These are phyloP conservation scores for Barnettozyma wickerhamii DNA, from an alignment of 805 yeast species.

Conservation along the genomic window DNA sequence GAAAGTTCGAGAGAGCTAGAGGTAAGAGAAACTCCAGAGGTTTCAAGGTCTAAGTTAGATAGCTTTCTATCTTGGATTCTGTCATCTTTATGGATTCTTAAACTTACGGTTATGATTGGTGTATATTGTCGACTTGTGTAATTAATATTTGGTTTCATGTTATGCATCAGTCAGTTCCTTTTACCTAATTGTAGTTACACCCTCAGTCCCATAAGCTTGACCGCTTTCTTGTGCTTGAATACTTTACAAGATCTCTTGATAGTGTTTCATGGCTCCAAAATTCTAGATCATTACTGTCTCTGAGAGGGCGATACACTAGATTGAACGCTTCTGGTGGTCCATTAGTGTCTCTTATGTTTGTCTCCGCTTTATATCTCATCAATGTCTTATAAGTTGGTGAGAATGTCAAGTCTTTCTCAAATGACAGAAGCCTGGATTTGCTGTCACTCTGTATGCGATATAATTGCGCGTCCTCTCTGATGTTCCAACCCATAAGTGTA, in stretches of 20 bases:
- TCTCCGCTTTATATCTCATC: constrained; percentile 3
- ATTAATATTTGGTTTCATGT: constrained; percentile 13
- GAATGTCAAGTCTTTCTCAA: constrained; percentile 11
- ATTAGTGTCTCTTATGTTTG: background rate
- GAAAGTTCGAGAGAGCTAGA: constrained; percentile 99
- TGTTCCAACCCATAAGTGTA: constrained; percentile 20
- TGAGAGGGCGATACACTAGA: background rate
- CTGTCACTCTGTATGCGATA: background rate
- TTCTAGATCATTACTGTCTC: constrained; percentile 7
- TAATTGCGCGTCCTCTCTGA: constrained; percentile 16
- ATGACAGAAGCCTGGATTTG: constrained; percentile 11
- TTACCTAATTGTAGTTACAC: constrained; percentile 4
- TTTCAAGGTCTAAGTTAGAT: constrained; percentile 89
- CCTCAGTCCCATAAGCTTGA: constrained; percentile 14
- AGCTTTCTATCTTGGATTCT: constrained; percentile 3
- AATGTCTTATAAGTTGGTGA: constrained; percentile 16
- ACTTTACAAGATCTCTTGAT: constrained; percentile 6
- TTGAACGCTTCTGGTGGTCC: background rate
- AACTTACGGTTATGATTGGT: constrained; percentile 15
- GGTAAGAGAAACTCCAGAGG: constrained; percentile 99
- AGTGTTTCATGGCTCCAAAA: constrained; percentile 22
- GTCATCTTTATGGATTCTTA: constrained; percentile 1
- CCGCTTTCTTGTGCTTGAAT: constrained; percentile 1
- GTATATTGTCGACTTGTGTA: constrained; percentile 17
- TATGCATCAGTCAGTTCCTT: constrained; percentile 18